Percentiles rank a stretch among this genome's conserved stretches.
phyloP scores from a whole-genome alignment of 768 basidiomycete species.

The Pisolithus microcarpus region DNA sequence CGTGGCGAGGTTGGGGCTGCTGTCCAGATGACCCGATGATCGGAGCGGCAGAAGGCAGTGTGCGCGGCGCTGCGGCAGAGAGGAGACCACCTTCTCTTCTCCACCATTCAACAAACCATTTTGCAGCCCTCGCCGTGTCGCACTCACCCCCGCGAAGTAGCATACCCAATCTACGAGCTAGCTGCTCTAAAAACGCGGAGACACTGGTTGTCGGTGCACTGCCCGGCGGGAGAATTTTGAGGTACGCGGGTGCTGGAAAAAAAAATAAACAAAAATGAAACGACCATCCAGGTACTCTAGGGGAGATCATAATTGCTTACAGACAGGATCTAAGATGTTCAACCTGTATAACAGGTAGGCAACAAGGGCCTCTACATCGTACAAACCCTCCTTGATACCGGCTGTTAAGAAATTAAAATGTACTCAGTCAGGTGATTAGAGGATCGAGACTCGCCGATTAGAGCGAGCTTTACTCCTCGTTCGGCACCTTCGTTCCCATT shows the following conservation, averaged over 20 bases:
- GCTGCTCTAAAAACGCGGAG: conserved; percentile 54
- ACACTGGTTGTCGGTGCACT: conserved; percentile 55
- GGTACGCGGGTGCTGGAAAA: conserved; percentile 60
- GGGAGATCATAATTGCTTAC: conserved; percentile 37
- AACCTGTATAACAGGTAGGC: conserved; percentile 83
- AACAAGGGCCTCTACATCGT: conserved; percentile 77
- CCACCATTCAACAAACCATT: conserved; percentile 86
- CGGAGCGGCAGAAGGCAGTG: conserved; percentile 7
- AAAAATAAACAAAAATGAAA: background rate
- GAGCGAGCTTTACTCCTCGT: conserved; percentile 83
- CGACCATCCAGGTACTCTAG: background rate
- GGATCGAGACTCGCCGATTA: conserved; percentile 67
- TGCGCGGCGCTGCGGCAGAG: conserved; percentile 38
- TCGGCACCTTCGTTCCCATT: conserved; percentile 81
- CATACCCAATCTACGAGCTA: conserved; percentile 78
- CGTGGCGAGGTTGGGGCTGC: conserved; percentile 1
- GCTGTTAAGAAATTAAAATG: conserved; percentile 38
- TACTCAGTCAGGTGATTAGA: background rate
- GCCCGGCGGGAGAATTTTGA: conserved; percentile 49
- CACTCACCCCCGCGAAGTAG: conserved; percentile 66
- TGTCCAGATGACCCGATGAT: background rate
- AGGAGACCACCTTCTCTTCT: conserved; percentile 63
- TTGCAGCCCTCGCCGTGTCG: conserved; percentile 65
- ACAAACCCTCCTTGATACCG: conserved; percentile 90
- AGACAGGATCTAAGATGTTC: conserved; percentile 65